phyloP scores from a whole-genome alignment of 129 eudicot species.

The Glebionis coronaria region DNA sequence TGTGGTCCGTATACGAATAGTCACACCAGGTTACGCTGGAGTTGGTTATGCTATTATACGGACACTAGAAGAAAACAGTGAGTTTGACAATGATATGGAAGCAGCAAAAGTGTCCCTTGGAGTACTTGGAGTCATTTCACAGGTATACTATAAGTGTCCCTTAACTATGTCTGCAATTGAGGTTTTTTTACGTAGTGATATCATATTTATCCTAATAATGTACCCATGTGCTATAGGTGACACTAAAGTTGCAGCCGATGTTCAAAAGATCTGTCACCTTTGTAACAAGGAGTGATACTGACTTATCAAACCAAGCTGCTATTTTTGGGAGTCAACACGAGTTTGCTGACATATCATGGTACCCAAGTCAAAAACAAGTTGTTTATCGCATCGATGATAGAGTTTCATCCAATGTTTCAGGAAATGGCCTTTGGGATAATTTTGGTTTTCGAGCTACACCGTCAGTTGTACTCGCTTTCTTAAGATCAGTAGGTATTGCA shows the following conservation, averaged over 20 bases:
- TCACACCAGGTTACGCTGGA: constrained; percentile 41
- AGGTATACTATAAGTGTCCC: constrained; percentile 69
- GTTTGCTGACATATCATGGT: constrained; percentile 52
- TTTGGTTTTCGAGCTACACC: constrained; percentile 57
- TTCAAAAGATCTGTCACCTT: constrained; percentile 74
- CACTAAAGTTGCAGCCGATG: constrained; percentile 57
- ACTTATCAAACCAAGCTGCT: constrained; percentile 48
- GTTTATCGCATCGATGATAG: constrained; percentile 67
- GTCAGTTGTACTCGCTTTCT: constrained; percentile 30
- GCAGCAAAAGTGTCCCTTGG: constrained; percentile 87
- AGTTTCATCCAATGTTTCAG: constrained; percentile 40
- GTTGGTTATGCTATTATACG: constrained; percentile 59
- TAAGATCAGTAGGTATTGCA: constrained; percentile 51
- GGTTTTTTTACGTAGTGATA: too few species aligned
- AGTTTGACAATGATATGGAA: constrained; percentile 39
- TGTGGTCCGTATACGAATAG: constrained; percentile 52
- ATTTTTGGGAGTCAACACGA: constrained; percentile 59
- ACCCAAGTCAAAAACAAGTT: constrained; percentile 43
- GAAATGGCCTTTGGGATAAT: constrained; percentile 58
- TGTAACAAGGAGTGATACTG: constrained; percentile 35
- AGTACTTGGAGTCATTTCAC: constrained; percentile 82
- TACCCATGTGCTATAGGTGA: constrained; percentile 41
- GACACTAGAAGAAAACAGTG: constrained; percentile 30
- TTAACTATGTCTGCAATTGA: neutral
- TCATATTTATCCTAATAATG: neutral